These are phyloP conservation scores for Rosa persica DNA, from an alignment of 306 rosid species.

Conservation along the genomic window DNA sequence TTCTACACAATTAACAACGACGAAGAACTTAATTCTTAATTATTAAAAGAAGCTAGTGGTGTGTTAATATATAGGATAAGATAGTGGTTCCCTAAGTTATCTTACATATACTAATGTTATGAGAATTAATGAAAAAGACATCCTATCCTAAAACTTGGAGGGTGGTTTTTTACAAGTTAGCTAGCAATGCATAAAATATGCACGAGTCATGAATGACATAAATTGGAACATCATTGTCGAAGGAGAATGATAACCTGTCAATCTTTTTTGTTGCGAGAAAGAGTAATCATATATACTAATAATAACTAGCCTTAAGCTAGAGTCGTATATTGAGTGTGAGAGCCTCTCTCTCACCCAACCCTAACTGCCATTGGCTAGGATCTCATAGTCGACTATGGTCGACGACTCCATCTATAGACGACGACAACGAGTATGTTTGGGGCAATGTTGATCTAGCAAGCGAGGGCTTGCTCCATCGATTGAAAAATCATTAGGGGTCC, in stretches of 20 bases:
- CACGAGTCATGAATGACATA: not conserved
- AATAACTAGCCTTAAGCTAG: not conserved
- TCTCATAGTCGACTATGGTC: not conserved
- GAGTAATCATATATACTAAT: not conserved
- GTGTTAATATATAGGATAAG: not conserved
- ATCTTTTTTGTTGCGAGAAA: not conserved
- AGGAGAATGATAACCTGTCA: not conserved
- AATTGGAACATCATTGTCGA: not conserved
- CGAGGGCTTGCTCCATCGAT: not conserved
- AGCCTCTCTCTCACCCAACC: not conserved
- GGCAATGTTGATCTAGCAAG: not conserved
- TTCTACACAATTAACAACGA: slow-evolving; percentile 30
- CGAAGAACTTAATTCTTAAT: not conserved
- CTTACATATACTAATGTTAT: not conserved
- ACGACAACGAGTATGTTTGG: not conserved
- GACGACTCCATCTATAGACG: not conserved
- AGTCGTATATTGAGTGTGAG: not conserved
- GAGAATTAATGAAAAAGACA: not conserved
- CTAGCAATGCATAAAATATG: not conserved
- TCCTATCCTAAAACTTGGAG: not conserved
- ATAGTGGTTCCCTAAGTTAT: not conserved
- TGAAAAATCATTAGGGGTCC: not conserved
- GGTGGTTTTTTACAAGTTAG: not conserved
- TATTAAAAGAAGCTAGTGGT: not conserved
- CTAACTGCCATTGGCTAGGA: not conserved